Evolutionary conservation across 1,284 basidiomycete genomes (phyloP).

Genomic region (Heterobasidion irregulare): DNA sequence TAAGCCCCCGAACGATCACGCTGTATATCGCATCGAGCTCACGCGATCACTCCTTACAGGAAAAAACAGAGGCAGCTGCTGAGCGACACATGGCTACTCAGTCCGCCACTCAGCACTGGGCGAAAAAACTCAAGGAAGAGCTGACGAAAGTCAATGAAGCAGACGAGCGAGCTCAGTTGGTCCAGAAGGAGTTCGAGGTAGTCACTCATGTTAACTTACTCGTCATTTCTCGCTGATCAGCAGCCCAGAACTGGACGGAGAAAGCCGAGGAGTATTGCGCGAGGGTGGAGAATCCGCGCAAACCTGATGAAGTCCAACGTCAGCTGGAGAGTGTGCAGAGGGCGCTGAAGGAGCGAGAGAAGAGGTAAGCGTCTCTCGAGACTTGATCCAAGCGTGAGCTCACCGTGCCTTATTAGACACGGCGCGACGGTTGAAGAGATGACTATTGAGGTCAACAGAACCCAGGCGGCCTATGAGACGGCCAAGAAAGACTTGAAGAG

Average conservation of each 20-base stretch:
- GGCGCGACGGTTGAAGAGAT: constrained; percentile 77
- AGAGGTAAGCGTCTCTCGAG: constrained; percentile 33
- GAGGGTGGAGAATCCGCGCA: constrained; percentile 50
- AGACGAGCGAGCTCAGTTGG: constrained; percentile 34
- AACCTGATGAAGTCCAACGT: constrained; percentile 45
- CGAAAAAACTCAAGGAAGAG: constrained; percentile 25
- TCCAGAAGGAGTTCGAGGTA: constrained; percentile 56
- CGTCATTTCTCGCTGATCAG: neutral
- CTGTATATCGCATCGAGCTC: neutral
- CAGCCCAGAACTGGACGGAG: constrained; percentile 49
- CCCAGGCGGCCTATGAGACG: constrained; percentile 44
- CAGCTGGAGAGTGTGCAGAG: constrained; percentile 55
- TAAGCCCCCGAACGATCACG: constrained; percentile 15
- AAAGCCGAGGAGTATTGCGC: constrained; percentile 60
- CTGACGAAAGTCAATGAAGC: constrained; percentile 32
- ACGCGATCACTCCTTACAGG: constrained; percentile 2
- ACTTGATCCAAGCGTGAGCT: neutral
- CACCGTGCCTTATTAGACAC: constrained; percentile 36
- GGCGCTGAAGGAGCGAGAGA: constrained; percentile 66
- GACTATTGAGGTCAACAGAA: constrained; percentile 57
- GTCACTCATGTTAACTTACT: constrained; percentile 7
- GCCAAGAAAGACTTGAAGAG: constrained; percentile 55
- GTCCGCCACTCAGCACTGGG: constrained; percentile 34
- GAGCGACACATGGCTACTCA: constrained; percentile 39
- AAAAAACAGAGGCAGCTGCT: constrained; percentile 35